Evolutionary conservation across 108 stramenopile genomes (phyloP).

Genomic region (Cyclostephanos invisitatus): DNA sequence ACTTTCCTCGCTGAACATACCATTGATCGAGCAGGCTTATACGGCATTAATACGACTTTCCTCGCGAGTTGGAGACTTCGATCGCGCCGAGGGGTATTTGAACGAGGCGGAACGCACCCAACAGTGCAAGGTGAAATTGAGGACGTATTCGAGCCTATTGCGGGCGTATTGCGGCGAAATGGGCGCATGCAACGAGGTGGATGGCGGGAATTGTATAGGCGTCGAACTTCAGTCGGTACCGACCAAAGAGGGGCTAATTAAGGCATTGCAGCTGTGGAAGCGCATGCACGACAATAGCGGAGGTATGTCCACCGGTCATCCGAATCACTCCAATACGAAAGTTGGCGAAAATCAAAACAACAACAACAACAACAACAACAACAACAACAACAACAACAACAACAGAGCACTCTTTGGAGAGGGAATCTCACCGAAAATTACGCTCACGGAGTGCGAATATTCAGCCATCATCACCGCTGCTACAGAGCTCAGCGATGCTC

Average conservation of each 20-base stretch:
- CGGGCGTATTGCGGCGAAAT: constrained; percentile 61
- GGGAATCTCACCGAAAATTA: constrained; percentile 46
- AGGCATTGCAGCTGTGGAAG: constrained; percentile 66
- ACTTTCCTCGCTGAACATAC: constrained; percentile 59
- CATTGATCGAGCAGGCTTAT: constrained; percentile 80
- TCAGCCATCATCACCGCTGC: constrained; percentile 62
- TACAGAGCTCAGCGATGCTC: constrained; percentile 41
- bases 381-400: too few species aligned
- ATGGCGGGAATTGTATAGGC: not conserved
- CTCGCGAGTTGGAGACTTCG: constrained; percentile 52
- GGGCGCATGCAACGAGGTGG: constrained; percentile 12
- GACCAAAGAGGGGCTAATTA: constrained; percentile 34
- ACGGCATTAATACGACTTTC: constrained; percentile 78
- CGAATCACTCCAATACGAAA: constrained; percentile 8
- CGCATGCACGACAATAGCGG: constrained; percentile 53
- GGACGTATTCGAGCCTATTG: constrained; percentile 71
- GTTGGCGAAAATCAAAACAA: not conserved
- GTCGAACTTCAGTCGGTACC: not conserved
- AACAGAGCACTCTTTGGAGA: constrained; percentile 48
- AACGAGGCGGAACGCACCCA: constrained; percentile 61
- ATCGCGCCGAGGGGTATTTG: constrained; percentile 55
- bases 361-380: too few species aligned
- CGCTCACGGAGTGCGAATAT: constrained; percentile 73
- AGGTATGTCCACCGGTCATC: constrained; percentile 23
- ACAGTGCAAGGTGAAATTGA: constrained; percentile 78